Conservation (phyloP, 805 yeast species). For the Candida loeiensis region DNA sequence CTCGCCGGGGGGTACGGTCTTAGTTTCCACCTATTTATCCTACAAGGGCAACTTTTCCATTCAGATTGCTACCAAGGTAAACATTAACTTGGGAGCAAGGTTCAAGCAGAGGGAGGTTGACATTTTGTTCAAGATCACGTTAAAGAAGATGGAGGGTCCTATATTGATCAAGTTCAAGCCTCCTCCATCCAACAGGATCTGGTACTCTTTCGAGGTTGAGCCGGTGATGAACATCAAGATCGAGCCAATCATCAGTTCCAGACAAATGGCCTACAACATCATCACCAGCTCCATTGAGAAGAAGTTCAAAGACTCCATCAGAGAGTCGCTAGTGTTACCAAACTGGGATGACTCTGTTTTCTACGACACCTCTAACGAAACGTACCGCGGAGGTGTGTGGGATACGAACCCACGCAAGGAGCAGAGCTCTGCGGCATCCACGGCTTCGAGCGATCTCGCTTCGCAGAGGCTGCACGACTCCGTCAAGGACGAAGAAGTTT, state of each 20-base stretch:
- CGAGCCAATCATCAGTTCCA: constrained; percentile 88
- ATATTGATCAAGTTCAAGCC: constrained; percentile 69
- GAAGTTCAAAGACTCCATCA: constrained; percentile 73
- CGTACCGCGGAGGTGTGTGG: constrained; percentile 95
- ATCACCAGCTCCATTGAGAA: constrained; percentile 78
- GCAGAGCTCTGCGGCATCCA: neutral
- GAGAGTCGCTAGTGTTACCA: constrained; percentile 79
- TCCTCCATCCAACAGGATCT: constrained; percentile 85
- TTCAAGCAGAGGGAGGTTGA: constrained; percentile 76
- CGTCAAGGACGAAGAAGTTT: neutral
- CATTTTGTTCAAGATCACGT: constrained; percentile 63
- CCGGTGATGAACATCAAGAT: constrained; percentile 73
- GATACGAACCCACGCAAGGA: constrained; percentile 30
- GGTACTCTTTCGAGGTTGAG: constrained; percentile 84
- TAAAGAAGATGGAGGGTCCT: constrained; percentile 71
- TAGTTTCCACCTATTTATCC: constrained; percentile 55
- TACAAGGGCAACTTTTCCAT: constrained; percentile 77
- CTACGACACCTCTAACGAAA: constrained; percentile 59
- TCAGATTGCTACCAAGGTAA: constrained; percentile 77
- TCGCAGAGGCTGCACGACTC: neutral
- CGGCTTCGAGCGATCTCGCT: neutral
- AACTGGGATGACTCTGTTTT: constrained; percentile 84
- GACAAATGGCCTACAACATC: constrained; percentile 72
- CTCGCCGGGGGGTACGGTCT: constrained; percentile 75
- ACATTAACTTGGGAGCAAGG: constrained; percentile 68